Evolutionary conservation across 805 yeast genomes (phyloP).

Genomic region (Zygosaccharomyces bailii): DNA sequence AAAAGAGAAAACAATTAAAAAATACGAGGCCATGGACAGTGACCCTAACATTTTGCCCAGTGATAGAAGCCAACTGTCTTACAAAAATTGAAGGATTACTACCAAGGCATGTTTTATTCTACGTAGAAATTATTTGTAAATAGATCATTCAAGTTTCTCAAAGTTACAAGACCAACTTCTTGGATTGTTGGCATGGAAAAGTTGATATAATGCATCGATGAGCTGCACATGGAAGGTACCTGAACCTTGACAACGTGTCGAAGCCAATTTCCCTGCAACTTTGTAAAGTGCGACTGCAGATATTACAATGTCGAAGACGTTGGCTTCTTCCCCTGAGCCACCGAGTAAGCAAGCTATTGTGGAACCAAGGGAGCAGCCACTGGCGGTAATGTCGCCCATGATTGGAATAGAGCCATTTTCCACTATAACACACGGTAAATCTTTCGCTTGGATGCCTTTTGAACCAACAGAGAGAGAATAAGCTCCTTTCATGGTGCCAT

Average conservation of each 20-base stretch:
- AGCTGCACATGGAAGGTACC: constrained; percentile 33
- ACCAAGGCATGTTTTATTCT: background rate
- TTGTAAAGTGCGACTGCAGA: constrained; percentile 59
- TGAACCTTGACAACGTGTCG: constrained; percentile 37
- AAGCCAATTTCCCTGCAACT: constrained; percentile 57
- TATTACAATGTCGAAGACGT: constrained; percentile 45
- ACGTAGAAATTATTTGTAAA: constrained; percentile 14
- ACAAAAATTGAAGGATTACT: constrained; percentile 41
- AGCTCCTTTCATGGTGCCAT: constrained; percentile 39
- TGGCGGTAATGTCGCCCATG: constrained; percentile 71
- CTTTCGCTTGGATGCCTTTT: constrained; percentile 16
- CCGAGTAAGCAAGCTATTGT: constrained; percentile 58
- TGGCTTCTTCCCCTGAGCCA: constrained; percentile 36
- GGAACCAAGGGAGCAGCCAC: constrained; percentile 82
- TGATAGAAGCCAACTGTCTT: constrained; percentile 48
- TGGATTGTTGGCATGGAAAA: constrained; percentile 26
- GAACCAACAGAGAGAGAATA: constrained; percentile 21
- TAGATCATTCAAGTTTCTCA: constrained; percentile 12
- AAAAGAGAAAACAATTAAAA: constrained; percentile 47
- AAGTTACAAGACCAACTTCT: constrained; percentile 26
- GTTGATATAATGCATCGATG: constrained; percentile 31
- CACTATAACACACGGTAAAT: constrained; percentile 31
- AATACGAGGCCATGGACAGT: constrained; percentile 49
- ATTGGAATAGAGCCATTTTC: constrained; percentile 56
- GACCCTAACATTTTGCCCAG: constrained; percentile 53